Evolutionary conservation across 106 monocot species (phyloP).

Genomic region (Allium sativum): DNA sequence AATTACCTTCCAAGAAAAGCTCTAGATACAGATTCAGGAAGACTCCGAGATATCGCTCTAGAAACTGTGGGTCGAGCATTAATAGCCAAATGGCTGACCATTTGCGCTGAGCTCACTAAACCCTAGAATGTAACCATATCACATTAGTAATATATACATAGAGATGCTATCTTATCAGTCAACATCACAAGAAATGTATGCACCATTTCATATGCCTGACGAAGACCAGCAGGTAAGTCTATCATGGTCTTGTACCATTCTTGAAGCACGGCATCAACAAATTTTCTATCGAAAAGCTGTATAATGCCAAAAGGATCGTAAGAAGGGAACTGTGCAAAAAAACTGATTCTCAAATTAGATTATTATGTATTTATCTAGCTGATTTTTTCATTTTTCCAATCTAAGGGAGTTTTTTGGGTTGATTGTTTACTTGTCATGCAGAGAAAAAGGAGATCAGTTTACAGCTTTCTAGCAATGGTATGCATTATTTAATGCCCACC

Average conservation of each 20-base stretch:
- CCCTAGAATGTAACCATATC: slow-evolving; percentile 22
- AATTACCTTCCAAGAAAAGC: slow-evolving; percentile 90
- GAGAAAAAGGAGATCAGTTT: too few relatives aligned
- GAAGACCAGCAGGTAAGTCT: slow-evolving; percentile 81
- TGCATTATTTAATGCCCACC: too few relatives aligned
- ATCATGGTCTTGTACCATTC: slow-evolving; percentile 93
- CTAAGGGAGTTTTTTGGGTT: too few relatives aligned
- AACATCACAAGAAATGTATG: too few relatives aligned
- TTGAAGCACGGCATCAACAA: slow-evolving; percentile 92
- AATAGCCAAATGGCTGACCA: slow-evolving; percentile 73
- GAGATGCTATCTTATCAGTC: too few relatives aligned
- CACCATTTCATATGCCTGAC: slow-evolving; percentile 99
- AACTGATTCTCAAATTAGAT: too few relatives aligned
- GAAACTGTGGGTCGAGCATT: slow-evolving; percentile 77
- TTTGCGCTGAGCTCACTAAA: slow-evolving; percentile 88
- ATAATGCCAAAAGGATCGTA: not conserved
- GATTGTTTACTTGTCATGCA: too few relatives aligned
- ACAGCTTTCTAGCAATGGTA: too few relatives aligned
- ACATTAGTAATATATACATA: too few relatives aligned
- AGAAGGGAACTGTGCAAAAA: too few relatives aligned
- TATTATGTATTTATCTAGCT: too few relatives aligned
- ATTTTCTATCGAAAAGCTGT: slow-evolving; percentile 86
- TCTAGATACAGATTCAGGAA: slow-evolving; percentile 77
- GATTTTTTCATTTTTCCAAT: too few relatives aligned
- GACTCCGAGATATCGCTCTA: slow-evolving; percentile 62